A percentile compares a stretch with the other conserved stretches of the same genome.
phyloP scores from a whole-genome alignment of 108 stramenopile genomes.

The Fragilariopsis cylindrus region DNA sequence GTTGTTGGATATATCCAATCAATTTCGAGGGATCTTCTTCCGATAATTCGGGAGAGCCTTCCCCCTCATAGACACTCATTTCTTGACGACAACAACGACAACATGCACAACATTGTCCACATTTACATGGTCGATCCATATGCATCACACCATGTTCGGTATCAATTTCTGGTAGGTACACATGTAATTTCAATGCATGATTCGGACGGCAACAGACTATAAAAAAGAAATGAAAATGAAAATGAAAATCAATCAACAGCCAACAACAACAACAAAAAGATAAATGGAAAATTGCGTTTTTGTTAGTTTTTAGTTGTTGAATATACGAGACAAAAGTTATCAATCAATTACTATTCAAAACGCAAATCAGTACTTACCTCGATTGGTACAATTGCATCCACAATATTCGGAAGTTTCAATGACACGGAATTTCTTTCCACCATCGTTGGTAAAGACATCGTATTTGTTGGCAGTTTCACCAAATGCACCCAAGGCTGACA shows the following conservation, averaged over 20 bases:
- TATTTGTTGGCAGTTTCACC: constrained; percentile 35
- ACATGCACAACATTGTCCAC: constrained; percentile 24
- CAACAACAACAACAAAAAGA: too few species aligned
- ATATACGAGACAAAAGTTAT: background rate
- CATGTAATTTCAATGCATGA: constrained; percentile 25
- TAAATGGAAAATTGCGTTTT: too few species aligned
- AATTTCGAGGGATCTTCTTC: background rate
- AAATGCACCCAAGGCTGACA: constrained; percentile 30
- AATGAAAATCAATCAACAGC: too few species aligned
- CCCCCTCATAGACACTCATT: constrained; percentile 14
- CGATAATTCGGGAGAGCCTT: background rate
- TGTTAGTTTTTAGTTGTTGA: too few species aligned
- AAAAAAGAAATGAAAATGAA: too few species aligned
- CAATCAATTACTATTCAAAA: background rate
- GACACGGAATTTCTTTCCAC: constrained; percentile 28
- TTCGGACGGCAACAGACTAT: too few species aligned
- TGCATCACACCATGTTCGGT: constrained; percentile 13
- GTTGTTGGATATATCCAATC: constrained; percentile 20
- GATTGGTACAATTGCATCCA: constrained; percentile 6
- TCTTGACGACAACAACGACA: constrained; percentile 19
- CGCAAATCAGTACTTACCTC: too few species aligned
- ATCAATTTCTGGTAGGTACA: constrained; percentile 10
- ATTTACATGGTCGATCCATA: constrained; percentile 32
- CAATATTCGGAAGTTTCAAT: constrained; percentile 32
- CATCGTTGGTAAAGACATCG: constrained; percentile 25